Base-by-base conservation (phyloP, 495 filamentous ascomycete species). In the Stereocaulon alpinum region DNA sequence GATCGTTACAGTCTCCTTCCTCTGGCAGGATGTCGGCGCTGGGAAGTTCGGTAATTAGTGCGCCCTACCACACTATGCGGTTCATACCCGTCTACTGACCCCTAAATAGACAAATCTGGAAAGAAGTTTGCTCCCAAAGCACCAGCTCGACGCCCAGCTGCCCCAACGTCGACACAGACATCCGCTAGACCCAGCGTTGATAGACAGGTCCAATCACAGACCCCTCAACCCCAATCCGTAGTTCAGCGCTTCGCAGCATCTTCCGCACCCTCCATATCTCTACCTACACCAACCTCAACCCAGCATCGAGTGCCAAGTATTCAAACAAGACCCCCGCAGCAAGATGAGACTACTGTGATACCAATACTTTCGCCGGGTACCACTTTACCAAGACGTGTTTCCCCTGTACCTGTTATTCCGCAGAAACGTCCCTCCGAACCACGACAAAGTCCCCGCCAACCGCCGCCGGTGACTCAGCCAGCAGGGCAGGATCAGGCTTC, bases 1-100 rank as follows among this genome's bases (percentile, higher is more conserved):
- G n/a, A 4, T 24, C 30, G 12, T 30, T 10, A 14, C 14, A 1
- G 7, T 27, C 34, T 12, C 15, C 15, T 7, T 6, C 47, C 17
- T 14, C 32, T 37, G 40, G 40, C 63, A 68, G 62, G 57, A 81
- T 82, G 76, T 76, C 77, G 60, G 70, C 77, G 24, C 77, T 83
- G 40, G 80, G 77, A 48, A 82, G 78, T 65, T 82, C 81, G 60
- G 75, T 73, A 22, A 80, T 83, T 59, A 83, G 80, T 82, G 67
- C 63, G 77, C 71, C 15, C 3, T 20, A 30, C 30, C 17, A 2
- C 34, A 37, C 17, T 32, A 10, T 12, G 47, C 43, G 32, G 0
- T n/a, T 22, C 17, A 15, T 32, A 22, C 20, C 40, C 14, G 45
- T 61, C 55, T 40, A 62, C 62, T 56, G 20, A 51, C 56, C 43